Conservation (phyloP, 1,284 basidiomycete genomes). For the Ustilago sp. region DNA sequence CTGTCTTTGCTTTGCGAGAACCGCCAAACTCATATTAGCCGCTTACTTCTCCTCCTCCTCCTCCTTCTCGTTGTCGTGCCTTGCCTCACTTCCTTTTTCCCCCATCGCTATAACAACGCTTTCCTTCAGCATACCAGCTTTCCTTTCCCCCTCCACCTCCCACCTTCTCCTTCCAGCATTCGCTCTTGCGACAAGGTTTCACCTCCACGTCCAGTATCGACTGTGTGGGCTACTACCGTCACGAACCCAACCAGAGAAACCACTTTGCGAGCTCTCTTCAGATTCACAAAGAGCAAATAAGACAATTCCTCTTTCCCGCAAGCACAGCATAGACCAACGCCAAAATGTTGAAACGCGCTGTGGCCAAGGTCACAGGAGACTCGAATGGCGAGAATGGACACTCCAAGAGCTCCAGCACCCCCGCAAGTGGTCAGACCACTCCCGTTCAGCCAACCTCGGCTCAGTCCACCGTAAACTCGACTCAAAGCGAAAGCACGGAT, state of each 20-base stretch:
- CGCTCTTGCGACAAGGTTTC: slow-evolving; percentile 9
- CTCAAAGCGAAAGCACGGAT: slow-evolving; percentile 19
- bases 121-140: not conserved
- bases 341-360: slow-evolving; percentile 46
- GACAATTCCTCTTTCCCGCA: not conserved
- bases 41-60: slow-evolving; percentile 5
- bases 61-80: not conserved
- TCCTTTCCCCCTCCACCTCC: not conserved
- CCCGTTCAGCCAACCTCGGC: slow-evolving; percentile 21
- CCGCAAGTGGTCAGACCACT: slow-evolving; percentile 21
- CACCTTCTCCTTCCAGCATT: not conserved
- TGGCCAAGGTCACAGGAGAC: slow-evolving; percentile 36
- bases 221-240: slow-evolving; percentile 44
- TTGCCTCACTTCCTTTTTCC: not conserved
- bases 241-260: not conserved
- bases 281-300: not conserved
- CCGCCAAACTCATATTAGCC: slow-evolving; percentile 7
- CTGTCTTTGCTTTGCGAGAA: not conserved
- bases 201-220: slow-evolving; percentile 56
- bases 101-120: not conserved
- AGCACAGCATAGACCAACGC: not conserved
- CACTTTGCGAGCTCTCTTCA: slow-evolving; percentile 1
- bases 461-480: slow-evolving; percentile 38
- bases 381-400: slow-evolving; percentile 30
- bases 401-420: slow-evolving; percentile 12